Evolutionary conservation across 495 filamentous ascomycete genomes (phyloP).

Genomic region (Aspergillus avenaceus): DNA sequence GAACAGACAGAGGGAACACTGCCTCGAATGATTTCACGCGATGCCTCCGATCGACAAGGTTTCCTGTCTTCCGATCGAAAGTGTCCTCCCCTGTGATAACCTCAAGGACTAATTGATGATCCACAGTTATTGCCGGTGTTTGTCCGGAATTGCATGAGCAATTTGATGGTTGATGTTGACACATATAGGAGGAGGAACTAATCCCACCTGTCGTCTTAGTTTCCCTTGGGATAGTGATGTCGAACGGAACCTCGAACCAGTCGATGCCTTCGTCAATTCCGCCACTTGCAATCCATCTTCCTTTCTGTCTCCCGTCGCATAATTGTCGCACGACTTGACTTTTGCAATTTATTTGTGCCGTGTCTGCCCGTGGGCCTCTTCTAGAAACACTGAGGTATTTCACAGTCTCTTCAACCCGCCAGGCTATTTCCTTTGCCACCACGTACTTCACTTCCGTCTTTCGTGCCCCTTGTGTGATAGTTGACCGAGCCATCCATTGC

Average conservation of each 20-base stretch:
- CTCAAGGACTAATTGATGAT: conserved; percentile 9
- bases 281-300: background rate
- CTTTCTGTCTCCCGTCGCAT: background rate
- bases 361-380: background rate
- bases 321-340: background rate
- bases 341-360: background rate
- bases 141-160: background rate
- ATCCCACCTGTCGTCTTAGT: background rate
- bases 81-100: conserved; percentile 12
- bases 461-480: conserved; percentile 4
- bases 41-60: conserved; percentile 6
- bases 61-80: conserved; percentile 4
- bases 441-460: conserved; percentile 4
- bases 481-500: background rate
- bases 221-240: background rate
- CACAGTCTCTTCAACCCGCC: conserved; percentile 8
- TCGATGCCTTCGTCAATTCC: background rate
- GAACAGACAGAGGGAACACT: background rate
- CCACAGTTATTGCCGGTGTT: conserved; percentile 1
- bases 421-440: conserved; percentile 6
- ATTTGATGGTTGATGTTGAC: background rate
- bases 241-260: background rate
- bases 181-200: background rate
- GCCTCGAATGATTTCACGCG: conserved; percentile 3
- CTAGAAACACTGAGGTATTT: background rate